Evolutionary conservation across 2,329 filamentous ascomycete species (phyloP).

Genomic region (Trematosphaeria pertusa): DNA sequence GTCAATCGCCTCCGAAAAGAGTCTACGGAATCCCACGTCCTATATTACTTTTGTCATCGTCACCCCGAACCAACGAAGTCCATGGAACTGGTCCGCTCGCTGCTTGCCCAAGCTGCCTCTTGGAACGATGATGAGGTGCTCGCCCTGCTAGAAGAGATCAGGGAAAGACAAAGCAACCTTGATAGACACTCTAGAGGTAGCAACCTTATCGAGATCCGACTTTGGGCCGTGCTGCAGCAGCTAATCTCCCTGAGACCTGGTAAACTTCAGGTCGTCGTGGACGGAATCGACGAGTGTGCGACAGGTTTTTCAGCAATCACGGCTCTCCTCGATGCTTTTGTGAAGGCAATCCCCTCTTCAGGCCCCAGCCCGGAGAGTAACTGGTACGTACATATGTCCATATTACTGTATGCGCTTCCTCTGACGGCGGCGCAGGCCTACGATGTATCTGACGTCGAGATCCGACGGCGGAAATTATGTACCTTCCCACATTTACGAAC

Average conservation of each 20-base stretch:
- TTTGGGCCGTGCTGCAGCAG: not conserved
- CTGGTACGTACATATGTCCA: not conserved
- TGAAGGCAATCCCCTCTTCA: not conserved
- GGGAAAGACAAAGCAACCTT: not conserved
- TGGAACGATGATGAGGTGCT: not conserved
- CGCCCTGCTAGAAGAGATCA: not conserved
- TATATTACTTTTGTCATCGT: not conserved
- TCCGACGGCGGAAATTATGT: not conserved
- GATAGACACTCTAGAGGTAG: not conserved
- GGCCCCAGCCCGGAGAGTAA: not conserved
- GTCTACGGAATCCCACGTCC: not conserved
- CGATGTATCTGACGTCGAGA: not conserved
- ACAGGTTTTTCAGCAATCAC: not conserved
- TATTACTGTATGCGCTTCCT: not conserved
- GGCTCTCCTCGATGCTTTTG: not conserved
- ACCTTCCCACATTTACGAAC: not conserved
- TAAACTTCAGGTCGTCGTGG: not conserved
- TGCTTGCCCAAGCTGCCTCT: not conserved
- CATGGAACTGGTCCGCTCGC: not conserved
- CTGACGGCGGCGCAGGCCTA: not conserved
- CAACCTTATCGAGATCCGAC: not conserved
- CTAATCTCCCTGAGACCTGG: not conserved
- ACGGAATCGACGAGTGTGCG: not conserved
- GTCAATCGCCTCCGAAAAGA: not conserved
- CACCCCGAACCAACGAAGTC: not conserved